A percentile compares a stretch with the other conserved stretches of the same genome.
phyloP scores from a whole-genome alignment of 2,329 filamentous ascomycete genomes.

The Lecanosticta acicola region DNA sequence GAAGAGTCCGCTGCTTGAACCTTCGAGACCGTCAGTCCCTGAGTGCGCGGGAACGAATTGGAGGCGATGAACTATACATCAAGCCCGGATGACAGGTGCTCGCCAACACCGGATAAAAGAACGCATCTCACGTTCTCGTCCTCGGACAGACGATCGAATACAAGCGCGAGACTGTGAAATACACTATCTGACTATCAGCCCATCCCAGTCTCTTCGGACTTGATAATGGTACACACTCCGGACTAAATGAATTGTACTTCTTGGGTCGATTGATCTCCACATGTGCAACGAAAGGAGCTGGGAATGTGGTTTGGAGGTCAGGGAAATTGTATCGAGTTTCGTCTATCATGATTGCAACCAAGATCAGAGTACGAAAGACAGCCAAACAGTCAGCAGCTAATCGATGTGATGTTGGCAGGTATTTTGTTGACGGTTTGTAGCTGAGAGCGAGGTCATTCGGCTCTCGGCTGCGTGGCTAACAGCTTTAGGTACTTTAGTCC shows the following conservation, averaged over 20 bases:
- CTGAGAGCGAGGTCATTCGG: not conserved
- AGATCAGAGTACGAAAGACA: not conserved
- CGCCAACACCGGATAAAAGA: constrained; percentile 73
- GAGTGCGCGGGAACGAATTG: not conserved
- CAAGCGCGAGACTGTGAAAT: constrained; percentile 71
- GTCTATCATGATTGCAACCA: constrained; percentile 2
- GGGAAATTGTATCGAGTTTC: constrained; percentile 1
- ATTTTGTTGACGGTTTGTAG: too few species aligned
- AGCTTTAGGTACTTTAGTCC: too few species aligned
- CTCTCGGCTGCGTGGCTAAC: not conserved
- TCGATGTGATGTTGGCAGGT: not conserved
- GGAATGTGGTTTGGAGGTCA: constrained; percentile 55
- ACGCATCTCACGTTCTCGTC: constrained; percentile 69
- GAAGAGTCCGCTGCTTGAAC: constrained; percentile 41
- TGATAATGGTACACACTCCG: too few species aligned
- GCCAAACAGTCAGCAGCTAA: not conserved
- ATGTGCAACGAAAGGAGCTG: constrained; percentile 68
- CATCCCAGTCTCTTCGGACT: too few species aligned
- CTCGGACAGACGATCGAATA: constrained; percentile 67
- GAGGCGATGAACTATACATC: constrained; percentile 43
- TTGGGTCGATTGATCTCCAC: constrained; percentile 82
- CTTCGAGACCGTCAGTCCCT: constrained; percentile 1
- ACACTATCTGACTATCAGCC: constrained; percentile 50
- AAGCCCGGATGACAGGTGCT: constrained; percentile 77
- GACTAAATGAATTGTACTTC: constrained; percentile 80